A percentile compares a stretch with the other conserved stretches of the same genome.
phyloP scores from a whole-genome alignment of 345 rosid species.

The Eutrema yunnanense region DNA sequence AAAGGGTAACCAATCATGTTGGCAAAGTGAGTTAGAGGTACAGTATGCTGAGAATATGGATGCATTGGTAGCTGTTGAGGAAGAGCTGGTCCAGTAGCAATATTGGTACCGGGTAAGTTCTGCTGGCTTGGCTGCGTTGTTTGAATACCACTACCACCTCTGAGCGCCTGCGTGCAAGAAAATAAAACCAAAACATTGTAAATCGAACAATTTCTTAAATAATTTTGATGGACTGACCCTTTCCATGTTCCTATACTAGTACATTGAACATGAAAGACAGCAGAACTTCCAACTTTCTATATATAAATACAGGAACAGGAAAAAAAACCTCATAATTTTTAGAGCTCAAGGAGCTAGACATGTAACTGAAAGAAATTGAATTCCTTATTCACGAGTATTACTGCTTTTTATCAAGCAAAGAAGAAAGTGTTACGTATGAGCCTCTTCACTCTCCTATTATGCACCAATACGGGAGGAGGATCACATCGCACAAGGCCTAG shows the following conservation, averaged over 20 bases:
- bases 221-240: neutral
- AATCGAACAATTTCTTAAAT: neutral
- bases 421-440: too few species aligned
- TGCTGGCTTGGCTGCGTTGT: slow-evolving; percentile 61
- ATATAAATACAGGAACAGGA: neutral
- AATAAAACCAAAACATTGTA: slow-evolving; percentile 6
- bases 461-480: too few species aligned
- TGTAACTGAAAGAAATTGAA: too few species aligned
- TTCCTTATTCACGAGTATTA: too few species aligned
- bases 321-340: too few species aligned
- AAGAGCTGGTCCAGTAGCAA: slow-evolving; percentile 67
- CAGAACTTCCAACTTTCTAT: neutral
- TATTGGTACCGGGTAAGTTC: slow-evolving; percentile 45
- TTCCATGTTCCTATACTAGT: neutral
- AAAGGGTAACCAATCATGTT: slow-evolving; percentile 84
- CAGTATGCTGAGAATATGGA: slow-evolving; percentile 74
- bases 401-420: too few species aligned
- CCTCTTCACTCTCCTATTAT: too few species aligned
- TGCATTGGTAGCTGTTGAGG: slow-evolving; percentile 82
- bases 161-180: slow-evolving; percentile 44
- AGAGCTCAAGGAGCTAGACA: too few species aligned
- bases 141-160: slow-evolving; percentile 47
- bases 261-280: neutral
- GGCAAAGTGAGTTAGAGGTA: slow-evolving; percentile 72
- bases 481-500: too few species aligned